Base-by-base conservation (phyloP, 2,329 filamentous ascomycete species). In the Colletotrichum sublineola region DNA sequence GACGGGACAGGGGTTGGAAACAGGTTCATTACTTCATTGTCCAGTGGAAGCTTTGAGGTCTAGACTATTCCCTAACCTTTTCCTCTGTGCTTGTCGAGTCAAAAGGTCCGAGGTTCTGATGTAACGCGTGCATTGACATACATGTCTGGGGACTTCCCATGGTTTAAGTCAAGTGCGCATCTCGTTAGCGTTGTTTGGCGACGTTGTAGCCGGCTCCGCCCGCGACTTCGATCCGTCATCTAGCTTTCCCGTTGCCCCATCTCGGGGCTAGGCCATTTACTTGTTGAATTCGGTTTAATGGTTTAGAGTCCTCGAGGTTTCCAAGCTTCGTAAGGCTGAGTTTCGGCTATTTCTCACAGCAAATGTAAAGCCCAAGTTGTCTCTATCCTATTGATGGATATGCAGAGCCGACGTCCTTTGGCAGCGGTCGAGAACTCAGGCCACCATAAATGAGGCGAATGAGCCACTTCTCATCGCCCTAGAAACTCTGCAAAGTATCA, bases 121-220 rank as follows among this genome's bases (percentile, higher is more conserved):
- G 70, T 72, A 72, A 72, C 66, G 33, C 11, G 60, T 64, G 70
- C 70, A 73, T 36, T 69, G 70, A 70, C 66, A 36, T 40, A 70
- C 66, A 36, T 40, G 70, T 42, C 60, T 55, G 60, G 70, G 66
- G 48, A 36, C 60, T 24, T 24, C 24, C 24, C 24, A 24, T 24
- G n/a, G n/a, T 8, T 61, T 44, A 18, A 42, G 9, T 48, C 20
- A 48, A 48, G 9, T 24, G 9, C 38, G 24, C 31, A 55, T 14
- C 31, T 29, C 36, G 11, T n/a, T 60, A 63, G 44, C 29, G 42
- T 57, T 57, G 24, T n/a, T 14, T 57, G 50, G 55, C 55, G 31
- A 52, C 42, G 69, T 69, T 50, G 66, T 69, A 69, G 58, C 40
- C 70, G 70, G 66, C 66, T 44, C 46, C 68, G 60, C 70, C 70